These are phyloP conservation scores for Furcasterigmium furcatum DNA, from an alignment of 2,329 filamentous ascomycete genomes.

Conservation along the genomic window DNA sequence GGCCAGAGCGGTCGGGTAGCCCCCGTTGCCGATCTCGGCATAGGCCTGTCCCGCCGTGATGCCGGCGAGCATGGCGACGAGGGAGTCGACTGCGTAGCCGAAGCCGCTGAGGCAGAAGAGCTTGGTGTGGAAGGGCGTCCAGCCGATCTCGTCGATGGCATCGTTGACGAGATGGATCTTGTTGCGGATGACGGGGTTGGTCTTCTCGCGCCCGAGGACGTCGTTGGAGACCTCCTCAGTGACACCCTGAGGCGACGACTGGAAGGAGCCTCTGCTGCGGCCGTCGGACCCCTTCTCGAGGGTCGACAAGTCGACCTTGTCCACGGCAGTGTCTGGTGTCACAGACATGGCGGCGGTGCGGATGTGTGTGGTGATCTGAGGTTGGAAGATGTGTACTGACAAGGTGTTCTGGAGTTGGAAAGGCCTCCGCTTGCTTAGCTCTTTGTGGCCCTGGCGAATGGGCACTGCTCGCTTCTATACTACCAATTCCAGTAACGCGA, in stretches of 20 bases:
- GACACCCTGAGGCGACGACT: background rate
- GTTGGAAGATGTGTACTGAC: background rate
- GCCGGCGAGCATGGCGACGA: slow-evolving; percentile 13
- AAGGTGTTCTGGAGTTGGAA: too few species aligned
- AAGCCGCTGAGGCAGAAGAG: slow-evolving; percentile 50
- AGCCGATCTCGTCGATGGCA: slow-evolving; percentile 45
- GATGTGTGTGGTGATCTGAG: background rate
- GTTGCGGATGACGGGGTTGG: slow-evolving; percentile 58
- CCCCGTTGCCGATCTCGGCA: slow-evolving; percentile 19
- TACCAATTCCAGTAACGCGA: too few species aligned
- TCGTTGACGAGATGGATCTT: slow-evolving; percentile 72
- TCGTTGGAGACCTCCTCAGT: slow-evolving; percentile 30
- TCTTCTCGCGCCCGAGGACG: slow-evolving; percentile 51
- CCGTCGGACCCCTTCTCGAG: background rate
- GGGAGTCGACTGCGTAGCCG: slow-evolving; percentile 32
- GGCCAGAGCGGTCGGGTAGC: slow-evolving; percentile 53
- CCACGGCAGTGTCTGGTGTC: too few species aligned
- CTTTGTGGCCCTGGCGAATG: too few species aligned
- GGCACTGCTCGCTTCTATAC: too few species aligned
- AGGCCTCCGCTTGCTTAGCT: too few species aligned
- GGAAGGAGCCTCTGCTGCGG: background rate
- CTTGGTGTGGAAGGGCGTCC: slow-evolving; percentile 46
- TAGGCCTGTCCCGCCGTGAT: slow-evolving; percentile 55
- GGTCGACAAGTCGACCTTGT: background rate
- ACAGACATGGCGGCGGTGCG: background rate